Percentiles rank a stretch among this genome's conserved stretches.
Conservation (phyloP, 305 asterid genomes). For the Rubia tinctorum region DNA sequence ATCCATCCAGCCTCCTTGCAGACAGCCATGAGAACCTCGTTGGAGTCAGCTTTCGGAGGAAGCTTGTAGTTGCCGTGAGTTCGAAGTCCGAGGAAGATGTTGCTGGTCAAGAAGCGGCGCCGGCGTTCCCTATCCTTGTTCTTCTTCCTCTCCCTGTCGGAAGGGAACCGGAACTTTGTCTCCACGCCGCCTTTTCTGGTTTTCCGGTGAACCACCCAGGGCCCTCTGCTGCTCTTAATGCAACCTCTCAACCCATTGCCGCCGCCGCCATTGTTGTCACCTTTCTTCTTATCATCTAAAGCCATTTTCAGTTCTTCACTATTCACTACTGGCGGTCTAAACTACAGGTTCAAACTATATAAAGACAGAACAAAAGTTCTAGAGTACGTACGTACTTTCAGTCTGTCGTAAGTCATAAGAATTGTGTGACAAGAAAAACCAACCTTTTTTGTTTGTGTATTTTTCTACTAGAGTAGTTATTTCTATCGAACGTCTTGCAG, state of each 20-base stretch:
- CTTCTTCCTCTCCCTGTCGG: slow-evolving; percentile 56
- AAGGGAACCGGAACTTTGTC: slow-evolving; percentile 54
- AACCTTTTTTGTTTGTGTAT: too few relatives aligned
- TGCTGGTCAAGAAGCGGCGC: slow-evolving; percentile 48
- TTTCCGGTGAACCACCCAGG: slow-evolving; percentile 63
- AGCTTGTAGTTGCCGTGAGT: slow-evolving; percentile 67
- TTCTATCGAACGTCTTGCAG: too few relatives aligned
- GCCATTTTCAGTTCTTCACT: neutral
- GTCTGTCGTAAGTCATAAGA: too few relatives aligned
- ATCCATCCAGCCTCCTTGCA: slow-evolving; percentile 85
- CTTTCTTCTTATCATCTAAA: neutral
- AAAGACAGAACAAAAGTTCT: neutral
- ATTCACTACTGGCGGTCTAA: neutral
- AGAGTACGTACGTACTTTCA: too few relatives aligned
- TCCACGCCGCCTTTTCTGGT: slow-evolving; percentile 43
- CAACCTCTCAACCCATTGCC: slow-evolving; percentile 38
- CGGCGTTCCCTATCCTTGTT: slow-evolving; percentile 60
- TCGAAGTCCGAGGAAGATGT: slow-evolving; percentile 56
- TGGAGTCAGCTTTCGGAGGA: slow-evolving; percentile 59
- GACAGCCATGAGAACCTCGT: slow-evolving; percentile 70
- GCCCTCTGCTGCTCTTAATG: slow-evolving; percentile 60
- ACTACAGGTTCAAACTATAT: neutral
- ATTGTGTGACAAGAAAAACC: too few relatives aligned
- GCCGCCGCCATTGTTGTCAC: slow-evolving; percentile 14
- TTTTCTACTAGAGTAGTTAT: too few relatives aligned